These are phyloP conservation scores for Trypanosoma theileri DNA, from an alignment of 208 protist species.

Conservation along the genomic window DNA sequence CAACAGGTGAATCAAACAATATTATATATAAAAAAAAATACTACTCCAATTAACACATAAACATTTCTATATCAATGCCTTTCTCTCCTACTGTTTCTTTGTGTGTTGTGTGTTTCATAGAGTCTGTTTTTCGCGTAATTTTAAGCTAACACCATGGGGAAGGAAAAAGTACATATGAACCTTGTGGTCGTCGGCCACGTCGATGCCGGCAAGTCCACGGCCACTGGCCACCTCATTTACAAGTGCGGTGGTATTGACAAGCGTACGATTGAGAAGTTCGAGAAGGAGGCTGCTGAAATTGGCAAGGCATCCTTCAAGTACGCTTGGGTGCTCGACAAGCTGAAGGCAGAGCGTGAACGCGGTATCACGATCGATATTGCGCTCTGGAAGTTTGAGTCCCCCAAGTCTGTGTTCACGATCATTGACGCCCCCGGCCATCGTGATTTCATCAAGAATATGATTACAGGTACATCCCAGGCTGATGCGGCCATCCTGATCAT, in stretches of 20 bases:
- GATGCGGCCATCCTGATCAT: constrained; percentile 90
- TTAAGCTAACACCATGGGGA: constrained; percentile 34
- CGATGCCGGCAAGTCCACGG: constrained; percentile 90
- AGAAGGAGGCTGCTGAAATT: constrained; percentile 90
- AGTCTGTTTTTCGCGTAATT: background rate
- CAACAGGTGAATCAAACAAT: too few species aligned
- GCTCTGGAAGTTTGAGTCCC: constrained; percentile 91
- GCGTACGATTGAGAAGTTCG: constrained; percentile 88
- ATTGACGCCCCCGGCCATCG: constrained; percentile 94
- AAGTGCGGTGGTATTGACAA: constrained; percentile 92
- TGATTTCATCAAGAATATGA: constrained; percentile 95
- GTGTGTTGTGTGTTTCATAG: background rate
- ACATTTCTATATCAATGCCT: background rate
- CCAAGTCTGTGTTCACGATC: constrained; percentile 91
- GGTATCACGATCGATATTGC: constrained; percentile 95
- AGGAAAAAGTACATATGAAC: constrained; percentile 71
- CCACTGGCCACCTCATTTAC: constrained; percentile 91
- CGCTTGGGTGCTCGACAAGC: constrained; percentile 91
- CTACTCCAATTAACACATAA: too few species aligned
- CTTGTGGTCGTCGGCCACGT: constrained; percentile 79
- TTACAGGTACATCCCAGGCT: constrained; percentile 91
- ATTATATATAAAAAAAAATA: too few species aligned
- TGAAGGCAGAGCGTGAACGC: constrained; percentile 92
- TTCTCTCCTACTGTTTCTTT: constrained; percentile 14
- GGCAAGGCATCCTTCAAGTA: constrained; percentile 94